Conservation (phyloP, 352 stramenopile genomes). For the Globisporangium carolinianum region DNA sequence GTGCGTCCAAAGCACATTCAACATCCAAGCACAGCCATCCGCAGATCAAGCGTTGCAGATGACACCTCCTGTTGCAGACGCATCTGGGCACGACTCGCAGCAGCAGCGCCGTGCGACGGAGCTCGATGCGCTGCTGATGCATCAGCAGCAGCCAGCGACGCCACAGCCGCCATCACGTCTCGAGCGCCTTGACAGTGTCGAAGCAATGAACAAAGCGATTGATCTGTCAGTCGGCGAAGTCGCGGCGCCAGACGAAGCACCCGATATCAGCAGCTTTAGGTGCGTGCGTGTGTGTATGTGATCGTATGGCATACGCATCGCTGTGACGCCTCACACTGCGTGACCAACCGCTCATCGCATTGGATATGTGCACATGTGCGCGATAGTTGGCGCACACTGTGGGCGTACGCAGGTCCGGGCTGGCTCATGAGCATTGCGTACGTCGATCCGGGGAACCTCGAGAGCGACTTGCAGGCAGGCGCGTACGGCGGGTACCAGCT, state of each 20-base stretch:
- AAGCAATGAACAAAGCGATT: conserved; percentile 49
- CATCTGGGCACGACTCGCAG: not conserved
- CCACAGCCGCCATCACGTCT: not conserved
- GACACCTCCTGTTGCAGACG: not conserved
- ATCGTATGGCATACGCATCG: too few relatives aligned
- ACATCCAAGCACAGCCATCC: too few relatives aligned
- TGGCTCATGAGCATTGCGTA: conserved; percentile 95
- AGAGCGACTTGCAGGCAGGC: conserved; percentile 92
- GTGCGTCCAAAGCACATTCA: too few relatives aligned
- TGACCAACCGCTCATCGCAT: too few relatives aligned
- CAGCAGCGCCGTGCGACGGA: conserved; percentile 13
- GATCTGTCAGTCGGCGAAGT: conserved; percentile 46
- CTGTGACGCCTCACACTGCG: not conserved
- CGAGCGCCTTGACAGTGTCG: conserved; percentile 20
- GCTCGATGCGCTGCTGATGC: conserved; percentile 22
- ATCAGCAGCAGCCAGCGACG: not conserved
- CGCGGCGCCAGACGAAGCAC: conserved; percentile 36
- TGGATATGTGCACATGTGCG: not conserved
- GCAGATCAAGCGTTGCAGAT: not conserved
- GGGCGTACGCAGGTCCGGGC: conserved; percentile 74
- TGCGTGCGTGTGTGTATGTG: conserved; percentile 2
- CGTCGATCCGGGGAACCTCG: conserved; percentile 94
- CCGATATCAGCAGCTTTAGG: conserved; percentile 21
- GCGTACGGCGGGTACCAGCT: conserved; percentile 87
- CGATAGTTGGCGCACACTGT: conserved; percentile 61